Base-by-base conservation (phyloP, 2,329 filamentous ascomycete genomes). In the Verticillium dahliae region DNA sequence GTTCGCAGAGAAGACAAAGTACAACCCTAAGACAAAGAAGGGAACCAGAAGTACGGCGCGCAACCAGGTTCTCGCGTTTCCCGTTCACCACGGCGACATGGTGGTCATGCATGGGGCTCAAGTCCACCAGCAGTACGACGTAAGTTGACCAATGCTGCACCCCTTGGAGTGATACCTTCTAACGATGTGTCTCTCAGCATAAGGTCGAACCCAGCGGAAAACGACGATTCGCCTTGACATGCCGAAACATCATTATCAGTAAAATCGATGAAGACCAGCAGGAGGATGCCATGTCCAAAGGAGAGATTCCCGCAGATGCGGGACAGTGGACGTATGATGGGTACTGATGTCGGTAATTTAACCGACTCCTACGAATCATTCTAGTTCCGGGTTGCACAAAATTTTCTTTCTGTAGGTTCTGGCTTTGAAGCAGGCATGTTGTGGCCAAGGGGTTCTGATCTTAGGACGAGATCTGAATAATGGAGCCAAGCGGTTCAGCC, bases 1-100 rank as follows among this genome's bases (percentile, higher is more conserved):
- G 3, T 80, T 88, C 66, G 76, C 83, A 1, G 78, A 83, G 60
- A 89, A 89, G 71, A 66, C 67, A 6, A 74, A 70, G 15, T 57
- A 73, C 0, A 61, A 78, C 2, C n/a, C 35, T 13, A 37, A 37
- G 13, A 37, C 35, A 13, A 37, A 13, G 35, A 13, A 13, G 9
- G 35, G 35, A 13, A 13, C 6, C 3, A 70, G 67, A 56, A 63
- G 67, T 9, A 71, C 69, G 15, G 70, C 1, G 68, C 71, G 38
- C 66, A 67, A 14, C 63, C 63, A 64, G 1, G 64, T 79, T 5
- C 65, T 83, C 0, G 70, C 73, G 5, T 67, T 83, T 0, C 66
- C 69, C 1, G 72, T 90, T 3, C 75, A 79, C 7, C 87, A 90
- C 68, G 87, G 87, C 0, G 87, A 90, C 68, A 80, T 89, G 11